These are phyloP conservation scores for Lactarius trivialis DNA, from an alignment of 768 basidiomycete species.

Conservation along the genomic window DNA sequence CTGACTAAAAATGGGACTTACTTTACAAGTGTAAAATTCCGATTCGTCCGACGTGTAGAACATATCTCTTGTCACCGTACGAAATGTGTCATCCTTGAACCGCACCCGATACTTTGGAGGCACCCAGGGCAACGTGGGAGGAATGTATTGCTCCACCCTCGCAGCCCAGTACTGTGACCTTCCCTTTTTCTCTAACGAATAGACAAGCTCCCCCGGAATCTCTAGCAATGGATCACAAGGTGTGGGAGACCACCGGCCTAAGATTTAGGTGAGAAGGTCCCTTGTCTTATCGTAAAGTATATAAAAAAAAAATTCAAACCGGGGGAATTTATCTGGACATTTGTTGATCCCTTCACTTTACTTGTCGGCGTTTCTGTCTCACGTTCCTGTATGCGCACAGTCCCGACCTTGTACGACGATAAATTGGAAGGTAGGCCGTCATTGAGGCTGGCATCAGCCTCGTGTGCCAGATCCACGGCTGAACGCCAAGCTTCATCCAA, in stretches of 20 bases:
- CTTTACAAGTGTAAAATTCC: slow-evolving; percentile 59
- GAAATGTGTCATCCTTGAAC: slow-evolving; percentile 50
- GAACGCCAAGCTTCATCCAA: slow-evolving; percentile 19
- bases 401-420: slow-evolving; percentile 15
- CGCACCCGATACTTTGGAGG: slow-evolving; percentile 46
- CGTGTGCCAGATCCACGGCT: slow-evolving; percentile 21
- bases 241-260: slow-evolving; percentile 35
- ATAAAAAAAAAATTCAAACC: slow-evolving; percentile 17
- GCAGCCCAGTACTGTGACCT: slow-evolving; percentile 60
- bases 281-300: slow-evolving; percentile 17
- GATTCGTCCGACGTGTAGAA: slow-evolving; percentile 55
- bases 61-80: slow-evolving; percentile 39
- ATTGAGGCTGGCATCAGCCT: slow-evolving; percentile 17
- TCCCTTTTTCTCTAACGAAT: slow-evolving; percentile 41
- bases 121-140: slow-evolving; percentile 34
- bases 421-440: slow-evolving; percentile 22
- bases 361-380: background rate
- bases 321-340: background rate
- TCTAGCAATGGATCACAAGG: slow-evolving; percentile 43
- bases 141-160: slow-evolving; percentile 45
- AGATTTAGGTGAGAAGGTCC: slow-evolving; percentile 12
- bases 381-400: background rate
- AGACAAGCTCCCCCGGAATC: slow-evolving; percentile 63
- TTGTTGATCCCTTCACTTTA: background rate
- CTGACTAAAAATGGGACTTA: slow-evolving; percentile 26